These are phyloP conservation scores for Flaveria robusta DNA, from an alignment of 129 eudicot species.

Conservation along the genomic window DNA sequence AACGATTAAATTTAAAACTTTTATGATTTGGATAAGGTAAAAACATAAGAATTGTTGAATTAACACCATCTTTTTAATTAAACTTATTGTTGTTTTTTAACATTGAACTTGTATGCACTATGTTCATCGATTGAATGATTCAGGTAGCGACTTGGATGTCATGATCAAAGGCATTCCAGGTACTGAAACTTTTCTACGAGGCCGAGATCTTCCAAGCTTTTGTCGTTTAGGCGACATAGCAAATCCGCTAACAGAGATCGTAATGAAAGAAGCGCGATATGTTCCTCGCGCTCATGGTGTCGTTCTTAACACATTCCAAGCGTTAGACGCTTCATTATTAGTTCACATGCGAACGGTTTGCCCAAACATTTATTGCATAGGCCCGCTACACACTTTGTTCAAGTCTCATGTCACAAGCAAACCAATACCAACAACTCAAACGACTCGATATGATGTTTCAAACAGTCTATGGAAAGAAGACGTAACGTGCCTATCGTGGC, in stretches of 20 bases:
- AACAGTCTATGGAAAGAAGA: slow-evolving; percentile 47
- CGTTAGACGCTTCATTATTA: slow-evolving; percentile 25
- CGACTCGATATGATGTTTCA: background rate
- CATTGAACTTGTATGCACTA: background rate
- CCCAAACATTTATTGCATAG: slow-evolving; percentile 35
- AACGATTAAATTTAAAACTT: too few species aligned
- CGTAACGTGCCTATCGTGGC: slow-evolving; percentile 26
- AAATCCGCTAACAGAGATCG: background rate
- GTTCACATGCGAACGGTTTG: slow-evolving; percentile 29
- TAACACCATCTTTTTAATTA: background rate
- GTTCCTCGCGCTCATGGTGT: slow-evolving; percentile 40
- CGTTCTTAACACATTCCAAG: slow-evolving; percentile 42
- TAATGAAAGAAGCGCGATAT: slow-evolving; percentile 13
- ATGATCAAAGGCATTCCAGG: slow-evolving; percentile 24
- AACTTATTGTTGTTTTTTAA: background rate
- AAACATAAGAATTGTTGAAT: background rate
- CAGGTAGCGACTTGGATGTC: slow-evolving; percentile 28
- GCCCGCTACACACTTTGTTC: slow-evolving; percentile 35
- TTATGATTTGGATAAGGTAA: too few species aligned
- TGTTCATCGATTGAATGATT: background rate
- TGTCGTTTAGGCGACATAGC: slow-evolving; percentile 20
- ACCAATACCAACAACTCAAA: background rate
- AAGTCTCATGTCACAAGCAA: background rate
- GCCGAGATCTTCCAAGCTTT: slow-evolving; percentile 42
- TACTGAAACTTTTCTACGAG: slow-evolving; percentile 31